phyloP scores from a whole-genome alignment of 2,329 filamentous ascomycete genomes.

The Leptosphaerulina australis region DNA sequence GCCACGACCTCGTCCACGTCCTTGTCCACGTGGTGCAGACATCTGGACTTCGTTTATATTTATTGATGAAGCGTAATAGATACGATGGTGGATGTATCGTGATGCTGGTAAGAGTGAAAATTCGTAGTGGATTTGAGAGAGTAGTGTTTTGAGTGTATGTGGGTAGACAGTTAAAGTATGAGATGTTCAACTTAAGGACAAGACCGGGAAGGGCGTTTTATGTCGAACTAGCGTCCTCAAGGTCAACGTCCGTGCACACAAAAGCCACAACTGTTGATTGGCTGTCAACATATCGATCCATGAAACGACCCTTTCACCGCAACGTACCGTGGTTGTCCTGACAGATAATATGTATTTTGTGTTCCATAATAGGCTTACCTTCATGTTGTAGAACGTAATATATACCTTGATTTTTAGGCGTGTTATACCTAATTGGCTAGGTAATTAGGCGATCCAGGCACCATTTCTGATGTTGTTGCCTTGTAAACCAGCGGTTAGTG shows the following conservation, averaged over 20 bases:
- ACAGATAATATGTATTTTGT: background rate
- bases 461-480: constrained; percentile 3
- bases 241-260: constrained; percentile 8
- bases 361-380: no score
- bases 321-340: background rate
- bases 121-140: no score
- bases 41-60: constrained; percentile 7
- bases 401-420: background rate
- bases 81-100: background rate
- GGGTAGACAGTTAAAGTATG: background rate
- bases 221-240: constrained; percentile 7
- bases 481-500: background rate
- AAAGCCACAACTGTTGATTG: constrained; percentile 8
- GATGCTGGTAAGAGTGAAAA: no score
- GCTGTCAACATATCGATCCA: background rate
- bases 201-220: constrained; percentile 9
- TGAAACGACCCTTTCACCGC: background rate
- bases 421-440: background rate
- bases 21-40: constrained; percentile 24
- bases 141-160: background rate
- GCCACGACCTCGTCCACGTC: constrained; percentile 27
- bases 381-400: background rate
- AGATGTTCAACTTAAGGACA: background rate
- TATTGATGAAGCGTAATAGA: background rate
- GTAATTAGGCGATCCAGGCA: constrained; percentile 3